Base-by-base conservation (phyloP, 2,329 filamentous ascomycete genomes). In the Chaetomium sp. region DNA sequence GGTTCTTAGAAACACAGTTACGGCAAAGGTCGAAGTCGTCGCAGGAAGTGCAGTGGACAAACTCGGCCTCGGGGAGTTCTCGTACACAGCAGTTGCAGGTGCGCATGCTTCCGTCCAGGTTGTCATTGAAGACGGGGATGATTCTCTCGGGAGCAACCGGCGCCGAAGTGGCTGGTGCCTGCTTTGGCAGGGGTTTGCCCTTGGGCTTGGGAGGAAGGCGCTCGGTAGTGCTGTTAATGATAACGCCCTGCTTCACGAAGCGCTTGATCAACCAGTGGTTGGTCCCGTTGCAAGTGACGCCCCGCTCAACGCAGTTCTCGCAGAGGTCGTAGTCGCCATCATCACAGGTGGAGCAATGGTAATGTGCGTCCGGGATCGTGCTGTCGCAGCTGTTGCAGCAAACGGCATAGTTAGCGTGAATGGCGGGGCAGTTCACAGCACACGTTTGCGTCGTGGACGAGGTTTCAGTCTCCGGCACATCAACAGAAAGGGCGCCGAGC, bases 241-340 rank as follows among this genome's bases (percentile, higher is more conserved):
- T 85, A 61, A 83, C 78, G 50, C 91, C 92, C 57, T 91, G 80
- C 66, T 86, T 79, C 59, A 96, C 82, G 60, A 83, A 84, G 56
- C 94, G 87, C 81, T 95, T 96, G 71, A 97, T 92, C 72, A 99
- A 78, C 91, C 91, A 96, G 74, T 99, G 94, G 60, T 84, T 81
- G 35, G 86, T 80, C 55, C 85, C 85, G 60, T 85, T 81, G 76
- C 95, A 99, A 42, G 88, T 81, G 56, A 87, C 78, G 60, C 91
- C 91, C 43, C 78, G 75, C 49, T 85, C 80, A 48, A 96, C 83
- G 66, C 94, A 99, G 5, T 76, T 71, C 61, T 85, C 80, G 77
- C 95, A 99, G 35, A 99, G 81, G 68, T 99, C 94, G 66, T 91
- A 99, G 70, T 99, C 94, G 42, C 92, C 94, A 55, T 87, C 83